Evolutionary conservation across 805 yeast genomes (phyloP), one percentile per base, ranked within the genome.

Genomic region (Sugiyamaella boreocaroliniensis): DNA sequence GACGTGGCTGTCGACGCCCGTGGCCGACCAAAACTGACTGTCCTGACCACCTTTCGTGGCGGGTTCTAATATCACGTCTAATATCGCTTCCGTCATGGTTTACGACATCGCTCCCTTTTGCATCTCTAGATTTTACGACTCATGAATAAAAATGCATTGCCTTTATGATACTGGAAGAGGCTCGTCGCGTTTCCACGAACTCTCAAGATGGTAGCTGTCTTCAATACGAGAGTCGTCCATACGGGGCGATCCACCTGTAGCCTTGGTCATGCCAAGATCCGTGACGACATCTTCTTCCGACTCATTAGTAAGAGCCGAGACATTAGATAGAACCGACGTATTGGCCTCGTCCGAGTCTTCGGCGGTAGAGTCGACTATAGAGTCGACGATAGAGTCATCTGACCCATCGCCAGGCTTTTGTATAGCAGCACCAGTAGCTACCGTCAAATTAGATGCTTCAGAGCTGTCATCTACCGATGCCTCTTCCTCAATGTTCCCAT

Each of bases 11-110:
- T 48, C 49, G 57, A 54, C 41, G 29, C 41, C n/a, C 41, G 45
- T 20, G 29, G 45, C 29, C 45, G 57, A 12, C 57, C 57, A 1
- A 54, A 48, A 41, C 45, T 54, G 22, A 18, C 20, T 4, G 45
- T 54, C 12, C 49, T 54, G 12, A 54, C 57, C 8, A 54, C 37
- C 2, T 54, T 54, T 40, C 45, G 40, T 4, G 57, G 57, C 26
- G 55, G 57, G 20, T 49, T 52, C 48, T 52, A 32, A 14, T 10
- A 7, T 29, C 10, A 29, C 7, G 10, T 29, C 32, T n/a, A n/a
- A n/a, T 32, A 32, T 14, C 37, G 37, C 37, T 32, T 14, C n/a
- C 37, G 8, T 9, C 37, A 10, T 10, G 2, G 37, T 32, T 14
- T 10, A 5, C 37, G 37, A 29, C 37, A 32, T 32, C 12, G 4